phyloP scores from a whole-genome alignment of 331 rosid species.

The Phaseolus coccineus region DNA sequence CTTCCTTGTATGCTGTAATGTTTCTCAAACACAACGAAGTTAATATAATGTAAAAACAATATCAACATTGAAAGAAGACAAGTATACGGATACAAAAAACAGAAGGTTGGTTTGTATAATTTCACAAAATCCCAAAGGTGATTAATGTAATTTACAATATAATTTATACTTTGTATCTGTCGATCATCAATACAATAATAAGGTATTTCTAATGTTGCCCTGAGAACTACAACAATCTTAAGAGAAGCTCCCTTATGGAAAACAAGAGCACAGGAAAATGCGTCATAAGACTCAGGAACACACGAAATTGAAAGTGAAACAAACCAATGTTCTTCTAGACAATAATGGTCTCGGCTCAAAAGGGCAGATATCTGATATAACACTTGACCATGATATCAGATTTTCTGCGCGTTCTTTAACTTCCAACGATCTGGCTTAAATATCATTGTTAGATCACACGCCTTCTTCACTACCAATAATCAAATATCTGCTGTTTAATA shows the following conservation, averaged over 20 bases:
- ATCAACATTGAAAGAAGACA: no score
- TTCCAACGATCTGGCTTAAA: conserved; percentile 4
- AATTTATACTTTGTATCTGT: background rate
- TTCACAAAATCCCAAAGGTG: no score
- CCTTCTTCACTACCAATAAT: conserved; percentile 26
- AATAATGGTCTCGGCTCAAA: background rate
- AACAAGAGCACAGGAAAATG: background rate
- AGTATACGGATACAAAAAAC: no score
- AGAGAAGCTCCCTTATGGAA: conserved; percentile 19
- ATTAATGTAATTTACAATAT: background rate
- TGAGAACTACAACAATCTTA: conserved; percentile 2
- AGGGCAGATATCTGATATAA: background rate
- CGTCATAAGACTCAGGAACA: background rate
- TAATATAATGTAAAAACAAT: no score
- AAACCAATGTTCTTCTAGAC: background rate
- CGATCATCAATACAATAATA: background rate
- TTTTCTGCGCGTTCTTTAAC: conserved; percentile 8
- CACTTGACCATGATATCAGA: conserved; percentile 5
- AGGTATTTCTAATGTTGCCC: conserved; percentile 1
- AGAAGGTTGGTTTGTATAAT: no score
- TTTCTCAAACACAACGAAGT: no score
- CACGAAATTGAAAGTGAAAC: conserved; percentile 33
- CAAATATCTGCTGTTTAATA: background rate
- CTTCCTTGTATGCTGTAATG: no score
- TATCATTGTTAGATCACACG: background rate